These are phyloP conservation scores for Scheffersomyces insectosa DNA, from an alignment of 1,139 yeast species.

Conservation along the genomic window DNA sequence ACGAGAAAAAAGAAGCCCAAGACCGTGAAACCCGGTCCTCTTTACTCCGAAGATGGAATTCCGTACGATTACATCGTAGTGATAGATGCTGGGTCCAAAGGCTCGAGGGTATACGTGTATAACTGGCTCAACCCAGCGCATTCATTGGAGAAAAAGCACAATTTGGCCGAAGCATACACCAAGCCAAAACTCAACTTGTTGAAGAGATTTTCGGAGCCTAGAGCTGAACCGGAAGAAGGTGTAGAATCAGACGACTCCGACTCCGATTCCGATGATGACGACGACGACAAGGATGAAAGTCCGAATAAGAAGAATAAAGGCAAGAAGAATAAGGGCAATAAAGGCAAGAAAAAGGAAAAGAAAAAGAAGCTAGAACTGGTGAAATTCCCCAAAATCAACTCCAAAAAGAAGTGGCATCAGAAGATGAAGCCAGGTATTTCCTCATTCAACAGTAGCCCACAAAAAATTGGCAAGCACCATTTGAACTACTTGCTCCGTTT, in stretches of 20 bases:
- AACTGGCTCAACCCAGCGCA: slow-evolving; percentile 57
- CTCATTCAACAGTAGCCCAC: slow-evolving; percentile 50
- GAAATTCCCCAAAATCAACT: slow-evolving; percentile 42
- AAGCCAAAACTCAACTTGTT: background rate
- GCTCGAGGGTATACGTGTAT: slow-evolving; percentile 74
- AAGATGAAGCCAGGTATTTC: slow-evolving; percentile 72
- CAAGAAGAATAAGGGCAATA: background rate
- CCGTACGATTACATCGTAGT: slow-evolving; percentile 71
- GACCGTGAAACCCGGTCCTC: slow-evolving; percentile 24
- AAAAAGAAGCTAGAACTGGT: background rate
- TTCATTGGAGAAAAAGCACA: slow-evolving; percentile 29
- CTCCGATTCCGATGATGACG: slow-evolving; percentile 13
- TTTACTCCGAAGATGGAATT: slow-evolving; percentile 36
- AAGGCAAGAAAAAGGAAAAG: slow-evolving; percentile 1
- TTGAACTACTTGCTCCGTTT: slow-evolving; percentile 53
- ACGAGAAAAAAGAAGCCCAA: slow-evolving; percentile 5
- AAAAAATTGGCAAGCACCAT: slow-evolving; percentile 61
- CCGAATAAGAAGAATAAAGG: background rate
- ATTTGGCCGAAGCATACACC: slow-evolving; percentile 8
- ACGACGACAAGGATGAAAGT: slow-evolving; percentile 3
- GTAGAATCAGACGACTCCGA: slow-evolving; percentile 13
- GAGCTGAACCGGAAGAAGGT: background rate
- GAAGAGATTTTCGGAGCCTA: background rate
- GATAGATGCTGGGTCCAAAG: slow-evolving; percentile 83
- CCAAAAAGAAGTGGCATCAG: slow-evolving; percentile 55